These are phyloP conservation scores for Rubia balearica DNA, from an alignment of 305 asterid genomes.

Conservation along the genomic window DNA sequence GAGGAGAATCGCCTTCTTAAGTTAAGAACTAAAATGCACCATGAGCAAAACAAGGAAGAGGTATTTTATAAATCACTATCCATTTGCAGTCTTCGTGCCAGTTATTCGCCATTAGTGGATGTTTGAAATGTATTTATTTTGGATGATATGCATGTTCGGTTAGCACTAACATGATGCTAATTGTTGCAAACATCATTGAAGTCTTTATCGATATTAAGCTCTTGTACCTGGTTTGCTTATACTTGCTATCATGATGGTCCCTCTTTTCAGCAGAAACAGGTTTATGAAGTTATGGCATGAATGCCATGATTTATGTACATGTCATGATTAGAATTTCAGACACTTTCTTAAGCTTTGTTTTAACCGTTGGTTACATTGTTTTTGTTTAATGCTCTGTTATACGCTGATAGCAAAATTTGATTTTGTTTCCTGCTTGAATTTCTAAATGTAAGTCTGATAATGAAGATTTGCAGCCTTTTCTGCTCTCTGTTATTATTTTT, in stretches of 20 bases:
- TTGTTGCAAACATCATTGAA: neutral
- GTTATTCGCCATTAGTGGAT: neutral
- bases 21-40: conserved; percentile 38
- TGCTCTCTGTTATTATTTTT: no score
- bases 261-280: neutral
- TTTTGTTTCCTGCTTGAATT: no score
- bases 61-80: conserved; percentile 31
- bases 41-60: conserved; percentile 54
- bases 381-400: neutral
- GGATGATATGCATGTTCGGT: neutral
- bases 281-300: neutral
- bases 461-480: neutral
- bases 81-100: neutral
- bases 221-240: neutral
- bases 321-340: neutral
- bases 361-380: neutral
- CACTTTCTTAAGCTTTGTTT: neutral
- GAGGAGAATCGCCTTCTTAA: conserved; percentile 37
- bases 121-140: neutral
- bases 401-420: no score
- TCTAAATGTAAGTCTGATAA: neutral
- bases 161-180: neutral
- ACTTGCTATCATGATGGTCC: neutral
- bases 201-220: neutral
- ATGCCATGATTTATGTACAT: neutral